Conservation (phyloP, 371 early-diverging fungal genomes). For the Apophysomyces trapeziformis region DNA sequence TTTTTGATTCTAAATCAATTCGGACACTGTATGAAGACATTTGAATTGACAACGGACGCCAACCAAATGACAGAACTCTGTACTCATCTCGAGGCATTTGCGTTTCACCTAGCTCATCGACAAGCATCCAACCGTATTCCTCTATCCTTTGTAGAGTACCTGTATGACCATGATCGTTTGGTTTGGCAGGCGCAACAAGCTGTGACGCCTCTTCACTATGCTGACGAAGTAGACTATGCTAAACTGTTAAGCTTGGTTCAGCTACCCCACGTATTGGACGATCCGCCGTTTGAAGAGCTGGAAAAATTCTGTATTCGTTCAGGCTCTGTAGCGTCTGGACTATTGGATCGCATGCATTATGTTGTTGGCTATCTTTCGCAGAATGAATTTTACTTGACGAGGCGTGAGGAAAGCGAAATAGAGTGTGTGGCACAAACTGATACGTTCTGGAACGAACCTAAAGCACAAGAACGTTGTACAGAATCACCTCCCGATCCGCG, state of each 20-base stretch:
- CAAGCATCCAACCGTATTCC: conserved; percentile 19
- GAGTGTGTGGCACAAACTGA: conserved; percentile 8
- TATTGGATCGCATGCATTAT: neutral
- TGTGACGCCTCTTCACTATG: conserved; percentile 4
- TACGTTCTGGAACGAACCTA: conserved; percentile 7
- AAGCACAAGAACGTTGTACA: neutral
- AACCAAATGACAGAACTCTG: conserved; percentile 14
- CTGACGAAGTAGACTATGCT: conserved; percentile 2
- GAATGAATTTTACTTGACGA: neutral
- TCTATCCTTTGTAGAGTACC: conserved; percentile 12
- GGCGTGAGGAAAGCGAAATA: neutral
- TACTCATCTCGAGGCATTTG: conserved; percentile 15
- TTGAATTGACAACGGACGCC: neutral
- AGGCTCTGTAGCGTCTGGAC: neutral
- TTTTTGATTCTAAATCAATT: neutral
- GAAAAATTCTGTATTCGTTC: neutral
- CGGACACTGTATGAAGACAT: neutral
- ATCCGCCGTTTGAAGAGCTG: conserved; percentile 16
- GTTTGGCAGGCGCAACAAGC: conserved; percentile 7
- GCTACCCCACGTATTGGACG: conserved; percentile 11
- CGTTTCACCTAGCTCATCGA: conserved; percentile 11
- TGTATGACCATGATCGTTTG: neutral
- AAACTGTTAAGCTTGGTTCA: neutral
- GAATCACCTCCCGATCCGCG: conserved; percentile 1
- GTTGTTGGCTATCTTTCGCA: conserved; percentile 1